Evolutionary conservation across 495 filamentous ascomycete genomes (phyloP).

Genomic region (Monascus purpureus): DNA sequence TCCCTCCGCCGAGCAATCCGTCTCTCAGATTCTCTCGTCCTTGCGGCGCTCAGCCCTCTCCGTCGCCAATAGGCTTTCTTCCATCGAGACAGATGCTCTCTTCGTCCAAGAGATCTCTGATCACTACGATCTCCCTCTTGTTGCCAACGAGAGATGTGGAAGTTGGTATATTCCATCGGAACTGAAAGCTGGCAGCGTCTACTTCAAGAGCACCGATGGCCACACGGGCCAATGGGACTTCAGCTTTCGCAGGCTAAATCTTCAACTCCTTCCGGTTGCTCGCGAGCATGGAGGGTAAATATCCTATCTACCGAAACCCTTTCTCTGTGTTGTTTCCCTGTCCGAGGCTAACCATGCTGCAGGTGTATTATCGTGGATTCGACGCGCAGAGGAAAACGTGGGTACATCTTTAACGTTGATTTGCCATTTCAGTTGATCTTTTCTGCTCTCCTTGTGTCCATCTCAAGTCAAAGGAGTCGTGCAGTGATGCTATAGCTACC

Average conservation of each 20-base stretch:
- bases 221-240: conserved; percentile 85
- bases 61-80: conserved; percentile 63
- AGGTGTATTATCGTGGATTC: conserved; percentile 91
- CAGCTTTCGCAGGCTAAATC: conserved; percentile 67
- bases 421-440: conserved; percentile 1
- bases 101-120: conserved; percentile 47
- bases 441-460: conserved; percentile 3
- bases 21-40: conserved; percentile 33
- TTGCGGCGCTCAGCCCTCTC: conserved; percentile 65
- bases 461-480: too few species aligned
- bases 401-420: conserved; percentile 8
- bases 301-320: conserved; percentile 5
- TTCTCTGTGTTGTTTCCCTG: conserved; percentile 1
- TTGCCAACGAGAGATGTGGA: conserved; percentile 88
- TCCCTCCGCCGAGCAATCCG: conserved; percentile 24
- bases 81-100: conserved; percentile 51
- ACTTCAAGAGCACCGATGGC: conserved; percentile 97
- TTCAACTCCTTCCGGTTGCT: conserved; percentile 57
- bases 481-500: too few species aligned
- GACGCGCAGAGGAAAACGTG: conserved; percentile 80
- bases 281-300: conserved; percentile 49
- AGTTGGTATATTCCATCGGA: conserved; percentile 81
- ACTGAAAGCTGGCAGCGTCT: conserved; percentile 54
- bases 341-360: conserved; percentile 2
- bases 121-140: conserved; percentile 51